Evolutionary conservation across 257 asterid genomes (phyloP), one percentile per base, ranked within the genome.

Genomic region (Solanum gracilifrons): DNA sequence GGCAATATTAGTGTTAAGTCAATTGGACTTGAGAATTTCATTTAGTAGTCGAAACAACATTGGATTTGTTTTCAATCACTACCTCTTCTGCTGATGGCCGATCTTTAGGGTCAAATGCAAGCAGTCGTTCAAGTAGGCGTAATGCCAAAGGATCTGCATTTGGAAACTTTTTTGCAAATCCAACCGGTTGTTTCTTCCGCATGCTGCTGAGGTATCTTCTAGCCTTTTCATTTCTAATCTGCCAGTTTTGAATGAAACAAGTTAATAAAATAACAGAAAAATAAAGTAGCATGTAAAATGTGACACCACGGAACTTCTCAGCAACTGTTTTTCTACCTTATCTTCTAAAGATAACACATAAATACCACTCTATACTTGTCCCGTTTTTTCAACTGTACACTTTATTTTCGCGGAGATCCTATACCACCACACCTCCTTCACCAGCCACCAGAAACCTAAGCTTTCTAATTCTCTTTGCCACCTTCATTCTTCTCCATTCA

Each of bases 181-280:
- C 95, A 90, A 96, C 89, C 51, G 95, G 98, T 72, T 88, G 97
- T 87, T 96, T 96, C 92, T 91, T 96, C 32, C 99, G 92, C 99
- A 96, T 94, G 87, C 92, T 94, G 90, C 94, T 93, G 48, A 96
- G 97, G 89, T 96, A 96, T 91, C 99, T 92, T 92, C 98, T 94
- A 23, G 99, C 99, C 94, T 96, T 96, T 91, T 96, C 99, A 89
- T 96, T 96, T 90, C 99, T 93, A 92, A 96, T 96, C 99, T 96
- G 98, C 88, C 93, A 93, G 90, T 90, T 79, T 77, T 92, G 87
- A 83, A 62, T 86, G 76, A 92, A 89, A 85, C 39, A 29, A 82
- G 27, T 29, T 29, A 36, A 48, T 48, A 82, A 79, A 80, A 80
- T 46, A 80, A 80, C 41, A 36, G 83, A 80, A 80, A 76, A 80